phyloP scores from a whole-genome alignment of 257 asterid genomes.

The Mentha longifolia region DNA sequence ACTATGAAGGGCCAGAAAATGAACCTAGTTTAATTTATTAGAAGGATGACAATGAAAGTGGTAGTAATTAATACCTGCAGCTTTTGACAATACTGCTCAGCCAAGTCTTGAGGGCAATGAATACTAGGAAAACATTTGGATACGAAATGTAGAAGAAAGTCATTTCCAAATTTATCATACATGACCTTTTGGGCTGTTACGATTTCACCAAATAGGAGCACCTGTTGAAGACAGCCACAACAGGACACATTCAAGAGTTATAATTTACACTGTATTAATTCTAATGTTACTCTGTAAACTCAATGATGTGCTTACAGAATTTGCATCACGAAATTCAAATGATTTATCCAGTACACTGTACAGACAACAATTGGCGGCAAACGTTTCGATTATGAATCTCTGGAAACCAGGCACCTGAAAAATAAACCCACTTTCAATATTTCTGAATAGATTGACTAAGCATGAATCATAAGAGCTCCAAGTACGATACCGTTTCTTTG shows the following conservation, averaged over 20 bases:
- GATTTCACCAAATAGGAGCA: constrained; percentile 74
- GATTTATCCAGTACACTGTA: constrained; percentile 94
- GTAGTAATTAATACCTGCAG: constrained; percentile 68
- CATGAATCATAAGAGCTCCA: not conserved
- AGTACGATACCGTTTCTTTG: constrained; percentile 66
- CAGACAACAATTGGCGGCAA: constrained; percentile 84
- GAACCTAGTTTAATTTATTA: not conserved
- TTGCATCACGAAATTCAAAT: constrained; percentile 88
- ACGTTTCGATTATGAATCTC: constrained; percentile 72
- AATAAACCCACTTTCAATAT: constrained; percentile 34
- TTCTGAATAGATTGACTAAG: constrained; percentile 16
- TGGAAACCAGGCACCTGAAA: constrained; percentile 92
- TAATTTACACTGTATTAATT: too few species aligned
- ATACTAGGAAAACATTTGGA: constrained; percentile 70
- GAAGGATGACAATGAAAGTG: not conserved
- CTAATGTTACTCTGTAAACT: too few species aligned
- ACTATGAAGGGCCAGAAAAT: not conserved
- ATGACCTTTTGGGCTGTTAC: constrained; percentile 87
- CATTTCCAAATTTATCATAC: constrained; percentile 88
- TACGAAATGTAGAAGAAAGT: constrained; percentile 69
- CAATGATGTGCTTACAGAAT: constrained; percentile 67
- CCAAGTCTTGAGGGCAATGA: constrained; percentile 86
- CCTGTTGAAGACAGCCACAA: constrained; percentile 50
- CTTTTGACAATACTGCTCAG: constrained; percentile 80
- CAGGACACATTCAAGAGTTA: not conserved